phyloP scores from a whole-genome alignment of 768 basidiomycete genomes.

The Termitomyces sp. region DNA sequence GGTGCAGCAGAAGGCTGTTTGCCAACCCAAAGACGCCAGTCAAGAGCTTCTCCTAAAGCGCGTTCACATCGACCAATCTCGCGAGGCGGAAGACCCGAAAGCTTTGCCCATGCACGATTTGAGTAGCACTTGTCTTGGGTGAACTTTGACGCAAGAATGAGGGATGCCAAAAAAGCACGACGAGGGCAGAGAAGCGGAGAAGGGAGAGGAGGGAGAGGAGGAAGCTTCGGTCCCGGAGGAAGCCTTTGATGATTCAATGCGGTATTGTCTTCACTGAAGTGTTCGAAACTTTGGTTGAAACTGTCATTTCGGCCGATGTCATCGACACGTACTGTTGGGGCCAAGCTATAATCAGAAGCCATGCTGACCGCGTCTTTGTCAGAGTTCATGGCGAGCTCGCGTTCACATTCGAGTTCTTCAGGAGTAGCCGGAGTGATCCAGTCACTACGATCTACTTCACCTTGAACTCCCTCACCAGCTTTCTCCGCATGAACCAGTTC shows the following conservation, averaged over 20 bases:
- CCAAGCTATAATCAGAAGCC: slow-evolving; percentile 23
- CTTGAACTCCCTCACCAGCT: slow-evolving; percentile 38
- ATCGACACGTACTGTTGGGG: slow-evolving; percentile 45
- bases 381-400: slow-evolving; percentile 26
- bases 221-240: slow-evolving; percentile 13
- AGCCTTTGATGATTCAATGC: neutral
- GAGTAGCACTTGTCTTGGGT: slow-evolving; percentile 93
- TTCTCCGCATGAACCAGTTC: slow-evolving; percentile 56
- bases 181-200: slow-evolving; percentile 87
- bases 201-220: slow-evolving; percentile 46
- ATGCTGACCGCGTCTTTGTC: slow-evolving; percentile 13
- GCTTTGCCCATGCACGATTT: slow-evolving; percentile 91
- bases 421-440: slow-evolving; percentile 42
- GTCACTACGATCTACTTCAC: slow-evolving; percentile 40
- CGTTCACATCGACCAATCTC: slow-evolving; percentile 91
- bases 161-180: slow-evolving; percentile 81
- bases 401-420: slow-evolving; percentile 41
- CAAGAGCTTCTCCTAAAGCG: slow-evolving; percentile 80
- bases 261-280: neutral
- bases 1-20: slow-evolving; percentile 43
- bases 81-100: slow-evolving; percentile 81
- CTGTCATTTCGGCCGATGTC: slow-evolving; percentile 26
- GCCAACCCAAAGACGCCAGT: slow-evolving; percentile 93
- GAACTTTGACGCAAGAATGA: slow-evolving; percentile 91
- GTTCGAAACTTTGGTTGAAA: slow-evolving; percentile 18